Evolutionary conservation across 1,139 yeast genomes (phyloP), one percentile per base, ranked within the genome.

Genomic region (Pichia sp.): DNA sequence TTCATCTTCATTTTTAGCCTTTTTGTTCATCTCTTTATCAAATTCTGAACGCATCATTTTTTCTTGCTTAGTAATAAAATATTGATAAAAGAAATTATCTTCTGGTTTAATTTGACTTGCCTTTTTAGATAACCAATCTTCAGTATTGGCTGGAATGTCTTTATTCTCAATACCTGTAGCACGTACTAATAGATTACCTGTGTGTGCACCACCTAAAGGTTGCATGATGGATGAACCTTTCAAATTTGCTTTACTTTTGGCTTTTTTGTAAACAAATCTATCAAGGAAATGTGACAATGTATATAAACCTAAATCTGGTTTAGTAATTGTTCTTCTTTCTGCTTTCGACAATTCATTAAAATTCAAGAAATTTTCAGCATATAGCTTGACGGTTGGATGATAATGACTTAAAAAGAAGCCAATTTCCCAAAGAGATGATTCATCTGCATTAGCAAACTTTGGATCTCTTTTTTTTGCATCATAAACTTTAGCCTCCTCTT

Each of bases 141-240:
- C 81, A 3, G 92, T 76, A 62, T 89, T 90, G 5, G 78, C 94
- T 2, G 97, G 95, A 25, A 76, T 61, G 42, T 73, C 78, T 47
- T 62, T 65, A 37, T 51, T 58, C 27, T 53, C 53, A 18, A 48
- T 33, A 37, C 53, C 57, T 3, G 87, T 78, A 30, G 88, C 79
- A 57, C 76, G 82, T 11, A 89, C 89, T 56, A 89, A 75, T 51
- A 86, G 71, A 1, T 83, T 72, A 7, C 86, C 88, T n/a, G 89
- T 83, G 53, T 84, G 88, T 1, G 83, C 78, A 51, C 97, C 97
- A 44, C 96, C 94, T 55, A 94, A 74, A 45, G 98, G 97, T 72
- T 92, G 98, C 97, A 94, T 94, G 65, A 92, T 90, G 44, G 97
- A 87, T 3, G 85, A 74, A 61, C 97, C 97, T 64, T 86, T 83